Base-by-base conservation (phyloP, 1,284 basidiomycete genomes). In the Marasmius oreades region DNA sequence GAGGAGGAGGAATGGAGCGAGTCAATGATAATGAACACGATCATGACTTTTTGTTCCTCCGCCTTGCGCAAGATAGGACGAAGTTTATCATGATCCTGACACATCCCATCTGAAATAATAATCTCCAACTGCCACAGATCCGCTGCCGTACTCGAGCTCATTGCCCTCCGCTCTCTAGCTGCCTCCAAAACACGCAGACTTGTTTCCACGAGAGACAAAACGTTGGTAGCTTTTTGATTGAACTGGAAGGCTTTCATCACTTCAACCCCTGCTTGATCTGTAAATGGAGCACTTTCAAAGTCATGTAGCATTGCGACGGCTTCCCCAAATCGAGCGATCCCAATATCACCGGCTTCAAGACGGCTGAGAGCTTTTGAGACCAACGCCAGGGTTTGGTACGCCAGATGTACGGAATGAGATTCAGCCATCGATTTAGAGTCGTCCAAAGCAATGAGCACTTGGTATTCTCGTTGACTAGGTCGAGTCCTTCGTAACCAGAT, bases 81-180 rank as follows among this genome's bases (percentile, higher is more conserved):
- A 50, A 99, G 77, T 62, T 81, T 79, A 47, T 94, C 92, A 69
- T 98, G 95, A 68, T 98, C 93, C 71, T 98, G 94, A 70, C 95
- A 98, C 62, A 98, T 92, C 31, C 97, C 97, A 69, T 99, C 97
- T 18, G 95, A 98, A 62, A 99, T 94, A 78, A 99, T 97, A 74
- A 99, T 95, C 72, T 98, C 86, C 54, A 99, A 81, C 70, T 99
- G 97, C 97, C 97, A 99, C 23, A 99, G 79, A 62, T 98, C 95
- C 1, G 84, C 80, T 2, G 85, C 81, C n/a, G 85, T 81, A 7
- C 82, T 73, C 20, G 84, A 85, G 33, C 76, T 76, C 69, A 77
- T 77, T 14, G 79, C 72, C 33, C 84, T 80, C 53, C 80, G 78
- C 65, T 90, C 89, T 45, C 92, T 76, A 28, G 93, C 90, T 31